phyloP scores from a whole-genome alignment of 2,329 filamentous ascomycete genomes.

The Colletotrichum sp. region DNA sequence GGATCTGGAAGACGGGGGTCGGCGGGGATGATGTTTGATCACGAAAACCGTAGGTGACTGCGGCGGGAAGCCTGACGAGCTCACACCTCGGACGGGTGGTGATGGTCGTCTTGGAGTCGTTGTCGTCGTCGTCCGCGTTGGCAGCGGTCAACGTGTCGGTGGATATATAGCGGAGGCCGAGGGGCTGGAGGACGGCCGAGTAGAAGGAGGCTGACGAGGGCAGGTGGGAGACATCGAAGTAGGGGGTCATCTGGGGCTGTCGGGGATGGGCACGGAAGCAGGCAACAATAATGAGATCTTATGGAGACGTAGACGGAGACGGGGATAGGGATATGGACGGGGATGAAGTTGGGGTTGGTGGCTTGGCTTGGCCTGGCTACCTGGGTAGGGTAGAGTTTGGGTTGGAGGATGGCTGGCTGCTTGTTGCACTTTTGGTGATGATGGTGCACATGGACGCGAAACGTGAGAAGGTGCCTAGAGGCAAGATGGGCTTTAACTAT shows the following conservation, averaged over 20 bases:
- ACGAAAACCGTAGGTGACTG: slow-evolving; percentile 46
- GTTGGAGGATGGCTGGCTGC: neutral
- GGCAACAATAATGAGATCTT: neutral
- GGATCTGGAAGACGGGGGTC: slow-evolving; percentile 50
- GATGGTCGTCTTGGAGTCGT: neutral
- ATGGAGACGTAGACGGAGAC: neutral
- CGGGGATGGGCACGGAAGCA: neutral
- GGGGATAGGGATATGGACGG: neutral
- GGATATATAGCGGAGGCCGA: slow-evolving; percentile 75
- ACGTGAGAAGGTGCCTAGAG: neutral
- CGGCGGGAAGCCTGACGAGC: slow-evolving; percentile 23
- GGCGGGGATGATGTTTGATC: slow-evolving; percentile 28
- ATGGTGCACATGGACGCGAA: neutral
- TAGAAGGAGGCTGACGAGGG: slow-evolving; percentile 85
- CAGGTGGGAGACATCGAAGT: slow-evolving; percentile 74
- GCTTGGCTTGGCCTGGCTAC: neutral
- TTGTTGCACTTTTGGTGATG: neutral
- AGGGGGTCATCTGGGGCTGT: slow-evolving; percentile 45
- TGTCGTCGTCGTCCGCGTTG: neutral
- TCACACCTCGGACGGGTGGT: neutral
- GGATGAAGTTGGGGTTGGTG: neutral
- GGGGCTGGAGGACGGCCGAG: slow-evolving; percentile 76
- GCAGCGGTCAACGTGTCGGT: slow-evolving; percentile 27
- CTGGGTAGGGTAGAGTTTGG: neutral
- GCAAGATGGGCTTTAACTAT: neutral